Percentiles rank a stretch among this genome's conserved stretches.
Conservation (phyloP, 2,329 filamentous ascomycete species). For the Botrytis squamosa region DNA sequence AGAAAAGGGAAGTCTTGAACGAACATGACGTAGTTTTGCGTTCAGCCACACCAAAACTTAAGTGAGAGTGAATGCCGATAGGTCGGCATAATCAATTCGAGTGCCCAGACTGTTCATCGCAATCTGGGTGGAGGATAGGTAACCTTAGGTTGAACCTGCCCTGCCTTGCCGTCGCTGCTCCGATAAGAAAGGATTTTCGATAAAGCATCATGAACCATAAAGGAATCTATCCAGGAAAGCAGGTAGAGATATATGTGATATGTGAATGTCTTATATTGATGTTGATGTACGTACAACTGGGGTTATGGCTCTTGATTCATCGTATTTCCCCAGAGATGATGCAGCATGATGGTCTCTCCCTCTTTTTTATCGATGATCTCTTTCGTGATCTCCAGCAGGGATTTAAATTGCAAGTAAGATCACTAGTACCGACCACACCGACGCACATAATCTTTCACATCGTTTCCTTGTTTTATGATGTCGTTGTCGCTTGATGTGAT, state of each 20-base stretch:
- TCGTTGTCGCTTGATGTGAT: not conserved
- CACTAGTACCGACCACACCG: not conserved
- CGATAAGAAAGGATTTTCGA: no score
- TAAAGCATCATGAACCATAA: not conserved
- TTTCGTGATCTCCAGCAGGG: constrained; percentile 14
- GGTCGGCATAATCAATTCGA: not conserved
- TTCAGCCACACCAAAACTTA: not conserved
- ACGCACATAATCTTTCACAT: not conserved
- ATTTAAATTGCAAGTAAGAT: not conserved
- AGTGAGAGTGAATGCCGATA: not conserved
- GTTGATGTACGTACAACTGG: not conserved
- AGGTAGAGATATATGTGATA: not conserved
- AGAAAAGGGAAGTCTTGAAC: not conserved
- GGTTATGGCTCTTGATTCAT: not conserved
- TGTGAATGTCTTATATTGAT: not conserved
- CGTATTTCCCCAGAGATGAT: not conserved
- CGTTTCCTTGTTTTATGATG: not conserved
- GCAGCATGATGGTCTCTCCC: not conserved
- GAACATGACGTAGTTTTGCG: constrained; percentile 5
- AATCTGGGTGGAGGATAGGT: not conserved
- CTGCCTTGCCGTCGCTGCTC: not conserved
- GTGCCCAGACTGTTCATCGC: not conserved
- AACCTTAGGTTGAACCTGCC: not conserved
- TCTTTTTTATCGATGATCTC: not conserved
- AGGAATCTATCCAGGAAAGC: not conserved